Conservation (phyloP, 2,329 filamentous ascomycete genomes). For the Teratosphaeria viscida region DNA sequence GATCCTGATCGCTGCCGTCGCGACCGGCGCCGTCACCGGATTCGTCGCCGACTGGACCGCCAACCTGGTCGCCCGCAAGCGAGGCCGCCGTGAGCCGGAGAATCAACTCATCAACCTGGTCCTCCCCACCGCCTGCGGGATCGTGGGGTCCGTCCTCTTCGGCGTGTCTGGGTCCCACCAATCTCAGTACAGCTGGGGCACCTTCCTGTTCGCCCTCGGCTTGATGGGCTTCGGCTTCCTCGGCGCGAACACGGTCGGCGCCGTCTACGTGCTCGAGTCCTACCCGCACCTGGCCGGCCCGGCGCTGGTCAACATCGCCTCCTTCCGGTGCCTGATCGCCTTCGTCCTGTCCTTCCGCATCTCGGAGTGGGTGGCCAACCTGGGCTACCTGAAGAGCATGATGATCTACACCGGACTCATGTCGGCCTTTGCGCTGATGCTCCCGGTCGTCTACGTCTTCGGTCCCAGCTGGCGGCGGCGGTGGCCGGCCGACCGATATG, state of each 20-base stretch:
- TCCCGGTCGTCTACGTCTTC: constrained; percentile 19
- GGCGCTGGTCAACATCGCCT: constrained; percentile 22
- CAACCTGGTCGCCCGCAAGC: constrained; percentile 17
- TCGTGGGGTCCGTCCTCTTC: constrained; percentile 19
- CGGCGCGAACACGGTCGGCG: constrained; percentile 20
- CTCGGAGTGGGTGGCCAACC: constrained; percentile 18
- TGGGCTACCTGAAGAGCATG: constrained; percentile 19
- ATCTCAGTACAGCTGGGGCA: constrained; percentile 14
- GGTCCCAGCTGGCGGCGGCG: constrained; percentile 12
- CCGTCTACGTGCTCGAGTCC: constrained; percentile 23
- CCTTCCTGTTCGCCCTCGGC: constrained; percentile 20
- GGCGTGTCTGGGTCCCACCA: constrained; percentile 16
- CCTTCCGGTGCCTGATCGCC: constrained; percentile 21
- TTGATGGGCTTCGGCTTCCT: constrained; percentile 23
- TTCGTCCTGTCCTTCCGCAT: constrained; percentile 20
- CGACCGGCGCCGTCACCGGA: constrained; percentile 16
- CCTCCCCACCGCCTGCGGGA: constrained; percentile 16
- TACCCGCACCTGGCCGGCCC: constrained; percentile 24
- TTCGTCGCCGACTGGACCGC: constrained; percentile 17
- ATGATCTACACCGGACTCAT: constrained; percentile 21
- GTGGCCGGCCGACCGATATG: constrained; percentile 9
- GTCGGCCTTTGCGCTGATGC: constrained; percentile 12
- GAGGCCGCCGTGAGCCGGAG: constrained; percentile 19
- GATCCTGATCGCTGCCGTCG: constrained; percentile 16
- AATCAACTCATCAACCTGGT: constrained; percentile 20